Base-by-base conservation (phyloP, 75 land plant genomes). In the Gnetum montanum region DNA sequence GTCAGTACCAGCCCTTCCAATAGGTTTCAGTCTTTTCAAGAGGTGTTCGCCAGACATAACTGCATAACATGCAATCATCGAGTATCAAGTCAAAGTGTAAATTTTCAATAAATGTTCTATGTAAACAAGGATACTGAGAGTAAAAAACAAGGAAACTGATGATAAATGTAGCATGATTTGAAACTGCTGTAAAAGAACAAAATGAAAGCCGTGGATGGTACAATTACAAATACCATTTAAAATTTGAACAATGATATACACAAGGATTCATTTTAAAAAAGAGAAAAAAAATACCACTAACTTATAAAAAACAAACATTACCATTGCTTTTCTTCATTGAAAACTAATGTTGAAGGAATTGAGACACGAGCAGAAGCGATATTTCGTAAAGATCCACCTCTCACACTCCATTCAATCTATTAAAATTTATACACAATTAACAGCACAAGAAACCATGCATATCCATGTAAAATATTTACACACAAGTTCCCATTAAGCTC, bases 361-460 rank as follows among this genome's bases (percentile, higher is more conserved):
- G 98, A 93, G 12, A 88, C 33, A 54, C 96, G 95, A 31, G 98
- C 98, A 71, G 98, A 93, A 16, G 88, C 98, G 34, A 80, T 43
- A 57, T 93, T 93, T 58, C 96, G 81, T 31, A 93, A 59, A 24
- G 96, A 62, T 35, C 96, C 96, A 47, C 82, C 98, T 66, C 68
- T 93, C 8, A 93, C 86, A 67, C 86, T 93, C 96, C 90, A 93
- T 66, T 88, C 87, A 66, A 93, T 75, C 98, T 93, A 46, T 23
- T 7, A n/a, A 47, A 46, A 23, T 27, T 33, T 33, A n/a, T n/a
- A n/a, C n/a, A n/a, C n/a, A n/a, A n/a, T n/a, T n/a, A n/a, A n/a
- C n/a, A n/a, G n/a, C n/a, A n/a, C n/a, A n/a, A n/a, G n/a, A n/a
- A n/a, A n/a, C n/a, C n/a, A n/a, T n/a, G n/a, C n/a, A n/a, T n/a